Evolutionary conservation across 768 basidiomycete genomes (phyloP), one percentile per base, ranked within the genome.

Genomic region (Tylopilus sp.): DNA sequence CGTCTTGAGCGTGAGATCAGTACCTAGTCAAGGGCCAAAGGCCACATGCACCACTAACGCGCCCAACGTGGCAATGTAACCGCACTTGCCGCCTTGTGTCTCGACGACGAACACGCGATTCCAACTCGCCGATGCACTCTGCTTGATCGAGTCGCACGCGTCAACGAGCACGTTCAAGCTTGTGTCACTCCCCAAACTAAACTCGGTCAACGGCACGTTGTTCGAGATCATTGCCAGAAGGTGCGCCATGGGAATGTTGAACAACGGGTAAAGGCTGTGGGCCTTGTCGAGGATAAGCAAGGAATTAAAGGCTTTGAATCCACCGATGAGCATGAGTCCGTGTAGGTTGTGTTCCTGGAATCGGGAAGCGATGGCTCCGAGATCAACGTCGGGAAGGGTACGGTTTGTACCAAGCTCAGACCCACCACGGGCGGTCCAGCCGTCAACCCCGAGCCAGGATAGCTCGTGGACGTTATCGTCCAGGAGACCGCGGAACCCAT

Each of bases 381-480:
- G 81, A 70, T 98, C 92, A 45, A 82, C 72, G 43, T 87, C 87
- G 19, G 97, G 97, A 40, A 93, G 74, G 12, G 82, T 79, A 45
- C 97, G 89, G 75, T 98, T 98, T 28, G 97, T 98, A 19, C 97
- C 97, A 16, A 99, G 84, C 70, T 99, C 97, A 24, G 95, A 98
- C 12, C 97, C 97, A 53, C 97, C 97, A 24, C 95, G 88, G 12
- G 89, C 85, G 70, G 89, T 89, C 97, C 96, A 99, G 36, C 86
- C 86, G 68, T 99, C 97, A 42, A 98, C 97, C 24, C 92, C 89
- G 28, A 99, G 86, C 97, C 97, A 98, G 9, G 92, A 85, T 13
- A 95, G 82, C 61, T 92, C 87, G 57, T 82, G 76, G 46, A 98
- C 74, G 63, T 85, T 85, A 72, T 94, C 92, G 53, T 98, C 90